Conservation (phyloP, 2,329 filamentous ascomycete genomes). For the Colletotrichum incanum region DNA sequence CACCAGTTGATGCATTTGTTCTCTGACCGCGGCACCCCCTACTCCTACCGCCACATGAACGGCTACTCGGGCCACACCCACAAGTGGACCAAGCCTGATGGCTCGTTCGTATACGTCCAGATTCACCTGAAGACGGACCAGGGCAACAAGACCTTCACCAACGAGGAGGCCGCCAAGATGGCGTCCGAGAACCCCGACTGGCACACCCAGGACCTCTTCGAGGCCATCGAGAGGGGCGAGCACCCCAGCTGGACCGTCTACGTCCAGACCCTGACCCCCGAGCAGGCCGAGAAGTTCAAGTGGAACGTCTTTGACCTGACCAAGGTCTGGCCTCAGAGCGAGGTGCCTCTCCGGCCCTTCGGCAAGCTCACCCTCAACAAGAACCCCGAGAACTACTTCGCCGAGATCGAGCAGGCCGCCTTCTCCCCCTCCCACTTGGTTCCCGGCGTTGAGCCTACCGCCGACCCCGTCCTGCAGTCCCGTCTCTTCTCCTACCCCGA, state of each 20-base stretch:
- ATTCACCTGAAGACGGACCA: slow-evolving; percentile 76
- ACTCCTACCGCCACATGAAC: slow-evolving; percentile 77
- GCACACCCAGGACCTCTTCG: slow-evolving; percentile 75
- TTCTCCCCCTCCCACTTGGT: slow-evolving; percentile 78
- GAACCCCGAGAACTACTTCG: slow-evolving; percentile 78
- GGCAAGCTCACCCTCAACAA: slow-evolving; percentile 76
- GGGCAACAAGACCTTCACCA: slow-evolving; percentile 72
- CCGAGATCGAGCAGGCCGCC: slow-evolving; percentile 78
- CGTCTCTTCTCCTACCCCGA: slow-evolving; percentile 75
- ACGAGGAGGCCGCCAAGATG: slow-evolving; percentile 69
- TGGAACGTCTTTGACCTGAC: slow-evolving; percentile 80
- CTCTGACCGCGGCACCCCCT: slow-evolving; percentile 76
- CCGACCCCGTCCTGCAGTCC: slow-evolving; percentile 75
- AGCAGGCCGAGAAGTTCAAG: slow-evolving; percentile 72
- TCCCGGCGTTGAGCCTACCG: slow-evolving; percentile 73
- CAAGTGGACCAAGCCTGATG: slow-evolving; percentile 77
- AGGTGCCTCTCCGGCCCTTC: slow-evolving; percentile 73
- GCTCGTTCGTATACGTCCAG: slow-evolving; percentile 77
- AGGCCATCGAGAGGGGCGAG: slow-evolving; percentile 74
- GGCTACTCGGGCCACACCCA: slow-evolving; percentile 76
- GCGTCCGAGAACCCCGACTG: slow-evolving; percentile 73
- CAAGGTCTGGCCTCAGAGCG: slow-evolving; percentile 77
- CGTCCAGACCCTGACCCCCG: slow-evolving; percentile 74
- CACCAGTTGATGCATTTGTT: slow-evolving; percentile 79
- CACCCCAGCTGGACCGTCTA: slow-evolving; percentile 76